Conservation (phyloP, 192 early-diverging fungal species). For the Umbelopsis isabellina region DNA sequence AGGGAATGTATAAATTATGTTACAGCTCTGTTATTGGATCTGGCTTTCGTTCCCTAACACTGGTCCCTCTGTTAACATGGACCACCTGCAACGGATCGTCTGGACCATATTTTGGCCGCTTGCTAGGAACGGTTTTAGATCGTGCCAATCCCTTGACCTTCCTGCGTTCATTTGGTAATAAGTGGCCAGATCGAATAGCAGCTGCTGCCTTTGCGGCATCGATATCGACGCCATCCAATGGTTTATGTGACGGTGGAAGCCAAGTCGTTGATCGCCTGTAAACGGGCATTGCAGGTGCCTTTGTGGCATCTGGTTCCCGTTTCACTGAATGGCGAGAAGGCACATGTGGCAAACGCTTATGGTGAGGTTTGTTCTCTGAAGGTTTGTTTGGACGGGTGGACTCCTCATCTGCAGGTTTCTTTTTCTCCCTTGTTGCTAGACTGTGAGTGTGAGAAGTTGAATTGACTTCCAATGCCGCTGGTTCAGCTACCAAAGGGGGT, state of each 20-base stretch:
- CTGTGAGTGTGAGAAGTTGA: background rate
- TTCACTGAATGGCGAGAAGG: background rate
- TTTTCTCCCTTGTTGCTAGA: background rate
- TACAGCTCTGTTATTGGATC: background rate
- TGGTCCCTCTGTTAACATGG: conserved; percentile 20
- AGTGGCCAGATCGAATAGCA: conserved; percentile 17
- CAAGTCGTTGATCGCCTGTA: conserved; percentile 15
- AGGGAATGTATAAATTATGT: background rate
- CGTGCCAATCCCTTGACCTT: conserved; percentile 3
- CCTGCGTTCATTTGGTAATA: conserved; percentile 17
- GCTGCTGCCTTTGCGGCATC: conserved; percentile 5
- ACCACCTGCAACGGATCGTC: conserved; percentile 38
- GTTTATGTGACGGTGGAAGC: conserved; percentile 13
- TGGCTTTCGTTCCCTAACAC: conserved; percentile 13
- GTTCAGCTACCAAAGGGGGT: background rate
- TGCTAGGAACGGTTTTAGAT: conserved; percentile 34
- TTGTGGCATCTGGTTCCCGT: background rate
- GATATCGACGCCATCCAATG: conserved; percentile 15
- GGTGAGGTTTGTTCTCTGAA: background rate
- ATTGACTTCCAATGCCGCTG: background rate
- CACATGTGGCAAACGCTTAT: conserved; percentile 16
- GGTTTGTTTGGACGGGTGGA: background rate
- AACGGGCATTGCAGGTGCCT: background rate
- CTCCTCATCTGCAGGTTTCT: conserved; percentile 17
- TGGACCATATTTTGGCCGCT: conserved; percentile 30